Evolutionary conservation across 2,329 filamentous ascomycete species (phyloP), one percentile per base, ranked within the genome.

Genomic region (Xylariales sp.): DNA sequence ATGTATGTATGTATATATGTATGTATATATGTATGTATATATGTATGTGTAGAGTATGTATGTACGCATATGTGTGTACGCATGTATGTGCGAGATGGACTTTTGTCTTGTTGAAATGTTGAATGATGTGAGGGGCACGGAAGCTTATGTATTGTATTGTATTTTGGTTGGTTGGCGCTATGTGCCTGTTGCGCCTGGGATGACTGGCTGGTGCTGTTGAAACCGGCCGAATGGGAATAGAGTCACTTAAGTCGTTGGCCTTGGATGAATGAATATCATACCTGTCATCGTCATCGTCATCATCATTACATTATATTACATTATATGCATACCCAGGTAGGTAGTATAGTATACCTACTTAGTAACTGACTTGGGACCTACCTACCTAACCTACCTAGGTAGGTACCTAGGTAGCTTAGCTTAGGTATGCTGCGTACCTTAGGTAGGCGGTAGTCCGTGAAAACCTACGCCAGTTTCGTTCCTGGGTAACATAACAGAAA

Each of bases 401-500:
- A 23, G 23, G 23, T 23, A 23, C 1, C 23, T 23, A 23, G 23
- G 23, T 23, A 23, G 23, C 23, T 23, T 23, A 23, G 23, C 23
- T 23, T 23, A 23, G 23, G 23, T 23, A 23, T 23, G 23, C 23
- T 23, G 23, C 23, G 23, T 23, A 23, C 23, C 23, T 23, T 23
- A 23, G 23, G 23, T 23, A 23, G 23, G 23, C 23, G 23, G 23
- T 23, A 23, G 23, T 23, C 23, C 23, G 23, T 23, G 23, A 23
- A 23, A 23, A 23, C 23, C 23, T 23, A 23, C 23, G 23, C 23
- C 23, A 6, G 39, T 64, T 49, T 56, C 69, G 69, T 72, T 70
- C 71, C 73, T 74, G 68, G 69, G 68, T 66, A 56, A 56, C 53
- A 58, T 45, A 45, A 68, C 69, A 65, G 58, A 56, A 69, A 69